Evolutionary conservation across 208 protist genomes (phyloP), one percentile per base, ranked within the genome.

Genomic region (Novymonas esmeraldas): DNA sequence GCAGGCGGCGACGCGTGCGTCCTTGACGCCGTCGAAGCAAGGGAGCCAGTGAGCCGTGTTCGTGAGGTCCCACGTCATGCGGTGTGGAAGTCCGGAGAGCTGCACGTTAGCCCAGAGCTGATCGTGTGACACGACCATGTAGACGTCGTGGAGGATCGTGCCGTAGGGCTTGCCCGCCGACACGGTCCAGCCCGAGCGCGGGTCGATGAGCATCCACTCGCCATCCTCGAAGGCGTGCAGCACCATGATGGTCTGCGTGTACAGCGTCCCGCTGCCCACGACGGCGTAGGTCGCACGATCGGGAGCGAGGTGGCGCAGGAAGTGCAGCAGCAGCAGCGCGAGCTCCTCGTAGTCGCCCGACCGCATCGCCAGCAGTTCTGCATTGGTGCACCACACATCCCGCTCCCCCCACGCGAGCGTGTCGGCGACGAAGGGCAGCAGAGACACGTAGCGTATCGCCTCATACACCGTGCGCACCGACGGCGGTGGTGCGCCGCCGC

Each of bases 21-120:
- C 79, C 3, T 66, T 67, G 16, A 50, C 57, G 55, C 11, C 18
- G 61, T 78, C 72, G 73, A 92, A 94, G 74, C 85, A 92, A 26
- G 84, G 84, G 18, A 88, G 70, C 89, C 89, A 91, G 78, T 86
- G 75, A 11, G 70, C 63, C 14, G 66, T 54, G 58, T 84, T 74
- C 34, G 76, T 22, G 7, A 95, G 61, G 58, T 84, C 84, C 89
- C 89, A 95, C 29, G 74, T 77, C 89, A 95, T 95, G 70, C 84
- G 78, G 60, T 92, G 85, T 31, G 89, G 86, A 20, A 84, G 59
- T 0, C 86, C 89, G 49, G 82, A 90, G 36, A 93, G 57, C 79
- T 95, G 89, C 44, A 85, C 67, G 62, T 95, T 95, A 14, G 82
- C 84, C 85, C 86, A 95, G 7, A 93, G 4, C 67, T 95, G 89